Conservation (phyloP, 192 early-diverging fungal genomes). For the Linderina pennispora region DNA sequence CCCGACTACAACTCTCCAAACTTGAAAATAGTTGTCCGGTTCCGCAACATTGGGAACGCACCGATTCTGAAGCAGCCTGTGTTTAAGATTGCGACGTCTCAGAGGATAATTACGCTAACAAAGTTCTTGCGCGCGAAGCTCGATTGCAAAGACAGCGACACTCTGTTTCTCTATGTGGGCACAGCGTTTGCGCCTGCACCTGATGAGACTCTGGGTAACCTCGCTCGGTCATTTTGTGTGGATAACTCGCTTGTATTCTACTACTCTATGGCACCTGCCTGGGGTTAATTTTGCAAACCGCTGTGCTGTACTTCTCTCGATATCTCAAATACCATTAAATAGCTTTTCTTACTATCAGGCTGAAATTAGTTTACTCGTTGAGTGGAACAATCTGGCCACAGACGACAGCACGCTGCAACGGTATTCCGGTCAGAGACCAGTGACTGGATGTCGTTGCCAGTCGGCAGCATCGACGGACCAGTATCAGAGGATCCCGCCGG, state of each 20-base stretch:
- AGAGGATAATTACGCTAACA: slow-evolving; percentile 80
- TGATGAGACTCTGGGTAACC: slow-evolving; percentile 78
- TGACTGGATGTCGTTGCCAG: slow-evolving; percentile 4
- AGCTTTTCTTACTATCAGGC: background rate
- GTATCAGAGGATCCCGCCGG: slow-evolving; percentile 2
- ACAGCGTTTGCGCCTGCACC: slow-evolving; percentile 93
- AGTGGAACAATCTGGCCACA: no score
- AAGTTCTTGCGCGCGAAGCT: slow-evolving; percentile 80
- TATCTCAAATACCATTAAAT: background rate
- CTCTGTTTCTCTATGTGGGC: slow-evolving; percentile 88
- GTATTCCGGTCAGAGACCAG: slow-evolving; percentile 1
- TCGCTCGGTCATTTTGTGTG: slow-evolving; percentile 78
- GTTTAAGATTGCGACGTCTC: slow-evolving; percentile 78
- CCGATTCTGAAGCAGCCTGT: slow-evolving; percentile 83
- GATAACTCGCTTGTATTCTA: slow-evolving; percentile 82
- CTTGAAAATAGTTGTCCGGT: slow-evolving; percentile 71
- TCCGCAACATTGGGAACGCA: slow-evolving; percentile 79
- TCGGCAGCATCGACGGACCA: slow-evolving; percentile 10
- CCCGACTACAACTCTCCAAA: slow-evolving; percentile 1
- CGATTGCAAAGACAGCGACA: slow-evolving; percentile 64
- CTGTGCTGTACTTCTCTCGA: background rate
- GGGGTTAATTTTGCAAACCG: slow-evolving; percentile 56
- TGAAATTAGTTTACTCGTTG: no score
- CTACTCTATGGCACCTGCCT: slow-evolving; percentile 87
- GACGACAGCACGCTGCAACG: background rate